A percentile compares a stretch with the other conserved stretches of the same genome.
Conservation (phyloP, 2,329 filamentous ascomycete genomes). For the Emergomyces orientalis region DNA sequence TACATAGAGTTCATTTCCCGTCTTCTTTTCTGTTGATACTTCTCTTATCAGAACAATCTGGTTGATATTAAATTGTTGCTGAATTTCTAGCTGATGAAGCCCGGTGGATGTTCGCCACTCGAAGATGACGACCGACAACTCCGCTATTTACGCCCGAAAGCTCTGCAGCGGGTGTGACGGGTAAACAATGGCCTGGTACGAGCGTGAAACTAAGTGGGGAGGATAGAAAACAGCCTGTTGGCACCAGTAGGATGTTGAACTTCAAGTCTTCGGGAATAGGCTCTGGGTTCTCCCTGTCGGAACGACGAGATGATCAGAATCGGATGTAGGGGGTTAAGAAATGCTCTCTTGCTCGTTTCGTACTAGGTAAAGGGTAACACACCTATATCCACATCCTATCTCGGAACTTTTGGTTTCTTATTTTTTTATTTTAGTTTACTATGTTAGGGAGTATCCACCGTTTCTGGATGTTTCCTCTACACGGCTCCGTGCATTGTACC, state of each 20-base stretch:
- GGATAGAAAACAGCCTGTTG: not conserved
- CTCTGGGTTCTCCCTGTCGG: not conserved
- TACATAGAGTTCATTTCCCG: not conserved
- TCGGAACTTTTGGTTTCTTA: too few relatives aligned
- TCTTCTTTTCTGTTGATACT: too few relatives aligned
- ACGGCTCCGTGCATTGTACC: not conserved
- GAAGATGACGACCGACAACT: slow-evolving; percentile 54
- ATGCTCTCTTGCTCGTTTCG: too few relatives aligned
- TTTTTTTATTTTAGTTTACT: too few relatives aligned
- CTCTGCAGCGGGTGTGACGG: too few relatives aligned
- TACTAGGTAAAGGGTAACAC: too few relatives aligned
- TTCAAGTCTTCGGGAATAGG: not conserved
- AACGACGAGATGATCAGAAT: too few relatives aligned
- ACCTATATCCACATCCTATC: too few relatives aligned
- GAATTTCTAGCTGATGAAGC: not conserved
- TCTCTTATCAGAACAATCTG: too few relatives aligned
- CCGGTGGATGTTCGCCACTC: slow-evolving; percentile 52
- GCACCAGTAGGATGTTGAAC: not conserved
- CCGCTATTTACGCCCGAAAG: slow-evolving; percentile 47
- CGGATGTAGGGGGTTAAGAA: too few relatives aligned
- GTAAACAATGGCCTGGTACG: not conserved
- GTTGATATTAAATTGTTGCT: not conserved
- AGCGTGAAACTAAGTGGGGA: not conserved
- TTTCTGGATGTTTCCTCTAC: not conserved
- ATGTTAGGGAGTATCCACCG: too few relatives aligned